Conservation (phyloP, 352 stramenopile species). For the Phytophthora nicotianae region DNA sequence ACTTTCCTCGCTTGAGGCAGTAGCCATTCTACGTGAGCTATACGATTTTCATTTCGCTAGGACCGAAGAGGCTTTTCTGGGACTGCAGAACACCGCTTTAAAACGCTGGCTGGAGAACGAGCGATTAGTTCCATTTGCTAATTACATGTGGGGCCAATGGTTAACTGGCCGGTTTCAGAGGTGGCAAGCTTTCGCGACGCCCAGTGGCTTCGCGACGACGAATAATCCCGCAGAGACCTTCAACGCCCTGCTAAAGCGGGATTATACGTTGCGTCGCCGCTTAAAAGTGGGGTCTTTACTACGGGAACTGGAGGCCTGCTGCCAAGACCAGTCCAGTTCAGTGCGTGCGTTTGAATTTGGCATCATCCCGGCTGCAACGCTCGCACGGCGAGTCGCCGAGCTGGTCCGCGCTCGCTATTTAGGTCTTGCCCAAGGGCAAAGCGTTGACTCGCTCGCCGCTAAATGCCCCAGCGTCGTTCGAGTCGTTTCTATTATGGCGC, state of each 20-base stretch:
- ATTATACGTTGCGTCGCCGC: too few species aligned
- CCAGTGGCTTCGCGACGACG: not conserved
- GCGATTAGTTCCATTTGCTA: not conserved
- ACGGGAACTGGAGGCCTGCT: not conserved
- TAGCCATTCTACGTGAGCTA: too few species aligned
- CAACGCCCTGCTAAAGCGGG: not conserved
- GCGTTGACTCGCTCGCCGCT: not conserved
- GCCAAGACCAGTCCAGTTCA: not conserved
- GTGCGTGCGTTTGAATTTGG: not conserved
- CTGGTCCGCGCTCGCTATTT: not conserved
- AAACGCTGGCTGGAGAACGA: too few species aligned
- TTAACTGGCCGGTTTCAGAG: not conserved
- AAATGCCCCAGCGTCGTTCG: not conserved
- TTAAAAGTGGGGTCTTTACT: not conserved
- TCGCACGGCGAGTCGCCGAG: not conserved
- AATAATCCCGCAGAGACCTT: not conserved
- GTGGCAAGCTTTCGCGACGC: not conserved
- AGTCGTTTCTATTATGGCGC: not conserved
- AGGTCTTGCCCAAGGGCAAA: not conserved
- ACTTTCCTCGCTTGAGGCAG: too few species aligned
- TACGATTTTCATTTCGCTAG: too few species aligned
- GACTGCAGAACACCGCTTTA: too few species aligned
- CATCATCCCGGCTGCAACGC: not conserved
- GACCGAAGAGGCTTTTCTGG: too few species aligned
- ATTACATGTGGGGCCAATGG: not conserved